These are phyloP conservation scores for Blastobotrys persicus DNA, from an alignment of 1,139 yeast genomes.

Conservation along the genomic window DNA sequence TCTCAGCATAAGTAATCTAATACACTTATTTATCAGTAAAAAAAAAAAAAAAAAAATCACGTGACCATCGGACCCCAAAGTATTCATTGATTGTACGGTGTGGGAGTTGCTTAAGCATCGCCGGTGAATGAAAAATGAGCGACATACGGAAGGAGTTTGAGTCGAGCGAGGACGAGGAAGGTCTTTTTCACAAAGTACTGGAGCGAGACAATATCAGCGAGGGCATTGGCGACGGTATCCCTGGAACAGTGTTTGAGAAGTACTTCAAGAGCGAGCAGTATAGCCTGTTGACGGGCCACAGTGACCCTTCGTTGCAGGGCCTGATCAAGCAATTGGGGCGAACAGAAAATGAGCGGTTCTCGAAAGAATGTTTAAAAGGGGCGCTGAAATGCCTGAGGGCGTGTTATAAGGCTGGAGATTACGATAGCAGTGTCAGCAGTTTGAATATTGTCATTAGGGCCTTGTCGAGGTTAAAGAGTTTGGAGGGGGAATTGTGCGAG, in stretches of 20 bases:
- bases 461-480: conserved; percentile 5
- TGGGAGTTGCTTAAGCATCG: no score
- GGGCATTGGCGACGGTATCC: background rate
- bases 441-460: conserved; percentile 12
- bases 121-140: no score
- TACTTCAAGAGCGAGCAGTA: conserved; percentile 1
- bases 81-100: no score
- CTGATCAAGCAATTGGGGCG: conserved; percentile 1
- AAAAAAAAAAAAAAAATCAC: no score
- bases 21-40: no score
- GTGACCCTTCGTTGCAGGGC: conserved; percentile 2
- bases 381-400: conserved; percentile 9
- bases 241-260: background rate
- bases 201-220: background rate
- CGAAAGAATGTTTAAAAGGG: background rate
- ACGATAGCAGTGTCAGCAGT: conserved; percentile 5
- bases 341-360: background rate
- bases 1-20: no score
- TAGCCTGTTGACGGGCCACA: background rate
- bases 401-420: conserved; percentile 6
- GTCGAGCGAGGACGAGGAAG: background rate
- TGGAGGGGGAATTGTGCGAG: conserved; percentile 11
- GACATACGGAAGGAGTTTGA: conserved; percentile 2
- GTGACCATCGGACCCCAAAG: no score
- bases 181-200: background rate